Base-by-base conservation (phyloP, 495 filamentous ascomycete species). In the Cryomyces antarcticus region DNA sequence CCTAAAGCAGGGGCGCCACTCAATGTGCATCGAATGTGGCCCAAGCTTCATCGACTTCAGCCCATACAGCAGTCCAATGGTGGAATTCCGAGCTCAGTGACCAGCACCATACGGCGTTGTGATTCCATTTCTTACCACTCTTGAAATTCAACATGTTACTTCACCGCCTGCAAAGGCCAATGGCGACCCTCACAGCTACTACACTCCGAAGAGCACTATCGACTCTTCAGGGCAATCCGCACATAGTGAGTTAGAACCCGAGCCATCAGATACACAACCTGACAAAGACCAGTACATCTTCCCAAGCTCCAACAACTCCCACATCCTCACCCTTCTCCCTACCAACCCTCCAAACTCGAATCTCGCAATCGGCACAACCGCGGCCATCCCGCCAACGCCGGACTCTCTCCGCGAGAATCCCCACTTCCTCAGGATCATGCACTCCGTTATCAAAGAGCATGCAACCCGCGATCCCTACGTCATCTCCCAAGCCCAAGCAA, bases 351-450 rank as follows among this genome's bases (percentile, higher is more conserved):
- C 82, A 2, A 78, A 64, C 17, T 57, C 67, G 5, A 55, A 67
- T 33, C 64, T 93, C 29, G 73, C 84, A 9, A 78, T 95, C 50
- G 89, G 87, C 45, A 74, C 73, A 17, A 76, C 82, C 0, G 71
- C 73, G 27, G 58, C 69, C 40, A 47, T 89, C 28, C 87, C 85
- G 3, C 85, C 86, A 11, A 82, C 79, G 0, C 75, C 86, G 7
- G 63, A 73, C 40, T 78, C 78, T 28, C 77, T 95, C 51, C 69
- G 60, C 31, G 78, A 81, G 51, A 97, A 95, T 57, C 73, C 65
- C 4, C 58, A 66, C 24, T 97, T 97, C 54, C 58, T 89, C 4
- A 44, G 63, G 5, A 77, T 87, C 46, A 63, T 97, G 24, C 78
- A 88, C 49, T 65, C 75, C 1, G 79, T 89, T 0, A 64, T 93